phyloP scores from a whole-genome alignment of 2,329 filamentous ascomycete species.

The Apiospora arundinis region DNA sequence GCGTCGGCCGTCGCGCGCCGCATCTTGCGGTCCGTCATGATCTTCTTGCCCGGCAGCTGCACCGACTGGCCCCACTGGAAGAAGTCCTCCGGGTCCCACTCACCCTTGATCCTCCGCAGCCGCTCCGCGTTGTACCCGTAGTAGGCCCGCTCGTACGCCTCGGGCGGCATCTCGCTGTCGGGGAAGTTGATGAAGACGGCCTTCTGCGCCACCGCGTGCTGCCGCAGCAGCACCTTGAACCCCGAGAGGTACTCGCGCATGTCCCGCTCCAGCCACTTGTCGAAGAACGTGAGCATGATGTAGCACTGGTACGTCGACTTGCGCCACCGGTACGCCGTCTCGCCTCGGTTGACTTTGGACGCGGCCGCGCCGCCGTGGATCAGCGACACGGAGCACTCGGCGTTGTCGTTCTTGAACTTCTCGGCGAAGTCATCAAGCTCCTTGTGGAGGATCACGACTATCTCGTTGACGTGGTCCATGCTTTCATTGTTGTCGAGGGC shows the following conservation, averaged over 20 bases:
- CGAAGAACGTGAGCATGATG: slow-evolving; percentile 38
- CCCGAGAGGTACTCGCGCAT: slow-evolving; percentile 33
- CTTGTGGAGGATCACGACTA: slow-evolving; percentile 26
- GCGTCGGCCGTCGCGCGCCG: too few species aligned
- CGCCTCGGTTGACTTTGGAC: background rate
- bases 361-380: slow-evolving; percentile 38
- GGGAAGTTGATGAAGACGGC: slow-evolving; percentile 42
- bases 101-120: slow-evolving; percentile 36
- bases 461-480: slow-evolving; percentile 27
- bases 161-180: slow-evolving; percentile 24
- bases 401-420: slow-evolving; percentile 25
- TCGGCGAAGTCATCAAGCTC: slow-evolving; percentile 28
- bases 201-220: slow-evolving; percentile 29
- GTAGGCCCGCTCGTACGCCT: slow-evolving; percentile 37
- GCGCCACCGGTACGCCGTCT: slow-evolving; percentile 42
- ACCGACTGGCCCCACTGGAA: slow-evolving; percentile 40
- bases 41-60: slow-evolving; percentile 20
- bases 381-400: slow-evolving; percentile 33
- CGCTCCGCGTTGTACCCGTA: slow-evolving; percentile 37
- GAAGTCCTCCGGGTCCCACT: slow-evolving; percentile 37
- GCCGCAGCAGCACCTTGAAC: slow-evolving; percentile 33
- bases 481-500: slow-evolving; percentile 26
- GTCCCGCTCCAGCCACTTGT: slow-evolving; percentile 41
- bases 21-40: too few species aligned
- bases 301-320: slow-evolving; percentile 36